Conservation (phyloP, 768 basidiomycete genomes). For the Amanita polypyramis region DNA sequence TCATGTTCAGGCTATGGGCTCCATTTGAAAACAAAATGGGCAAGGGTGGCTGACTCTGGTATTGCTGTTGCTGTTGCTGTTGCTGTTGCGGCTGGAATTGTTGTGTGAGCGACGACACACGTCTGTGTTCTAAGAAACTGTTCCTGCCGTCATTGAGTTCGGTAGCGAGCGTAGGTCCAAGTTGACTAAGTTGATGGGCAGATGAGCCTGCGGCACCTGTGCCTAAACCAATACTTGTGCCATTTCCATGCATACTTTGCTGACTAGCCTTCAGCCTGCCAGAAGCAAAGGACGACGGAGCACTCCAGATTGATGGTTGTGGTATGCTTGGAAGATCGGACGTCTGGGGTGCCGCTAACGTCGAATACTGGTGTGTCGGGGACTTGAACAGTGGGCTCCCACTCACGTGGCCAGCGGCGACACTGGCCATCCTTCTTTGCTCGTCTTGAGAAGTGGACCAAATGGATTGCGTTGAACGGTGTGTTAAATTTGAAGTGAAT, state of each 20-base stretch:
- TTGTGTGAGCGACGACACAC: background rate
- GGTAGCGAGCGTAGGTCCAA: slow-evolving; percentile 8
- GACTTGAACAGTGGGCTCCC: slow-evolving; percentile 4
- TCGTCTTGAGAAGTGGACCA: slow-evolving; percentile 57
- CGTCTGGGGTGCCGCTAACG: slow-evolving; percentile 18
- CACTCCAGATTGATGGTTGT: slow-evolving; percentile 26
- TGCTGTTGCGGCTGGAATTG: slow-evolving; percentile 2
- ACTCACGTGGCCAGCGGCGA: slow-evolving; percentile 14
- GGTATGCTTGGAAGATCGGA: slow-evolving; percentile 17
- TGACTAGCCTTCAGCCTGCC: slow-evolving; percentile 21
- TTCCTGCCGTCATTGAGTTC: background rate
- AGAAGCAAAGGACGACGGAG: slow-evolving; percentile 18
- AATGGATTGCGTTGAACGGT: slow-evolving; percentile 42
- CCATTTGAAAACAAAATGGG: background rate
- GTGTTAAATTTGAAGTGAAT: slow-evolving; percentile 39
- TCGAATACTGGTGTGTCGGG: slow-evolving; percentile 11
- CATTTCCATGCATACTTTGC: slow-evolving; percentile 15
- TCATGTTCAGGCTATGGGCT: background rate
- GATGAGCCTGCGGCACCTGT: background rate
- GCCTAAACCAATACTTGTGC: background rate
- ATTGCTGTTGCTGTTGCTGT: slow-evolving; percentile 1
- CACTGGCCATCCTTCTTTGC: slow-evolving; percentile 23
- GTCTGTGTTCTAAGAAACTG: background rate
- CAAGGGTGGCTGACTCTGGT: slow-evolving; percentile 1
- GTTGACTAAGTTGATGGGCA: slow-evolving; percentile 9